A percentile compares a stretch with the other conserved stretches of the same genome.
Conservation (phyloP, 2,329 filamentous ascomycete species). For the Clonostachys solani region DNA sequence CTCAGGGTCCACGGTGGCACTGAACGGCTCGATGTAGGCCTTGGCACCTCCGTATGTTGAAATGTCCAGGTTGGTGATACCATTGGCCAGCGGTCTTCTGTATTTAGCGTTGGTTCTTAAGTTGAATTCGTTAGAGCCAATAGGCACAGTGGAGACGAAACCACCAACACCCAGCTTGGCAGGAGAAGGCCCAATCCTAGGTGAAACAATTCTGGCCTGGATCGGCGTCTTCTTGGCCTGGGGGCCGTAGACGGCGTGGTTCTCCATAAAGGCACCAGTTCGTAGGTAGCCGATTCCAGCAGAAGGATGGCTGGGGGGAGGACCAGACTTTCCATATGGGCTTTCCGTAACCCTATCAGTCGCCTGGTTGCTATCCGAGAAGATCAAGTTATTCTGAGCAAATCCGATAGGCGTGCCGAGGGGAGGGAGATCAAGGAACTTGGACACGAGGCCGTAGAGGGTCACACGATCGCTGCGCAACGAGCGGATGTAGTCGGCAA, state of each 20-base stretch:
- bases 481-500: slow-evolving; percentile 46
- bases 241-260: slow-evolving; percentile 58
- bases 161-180: slow-evolving; percentile 51
- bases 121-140: slow-evolving; percentile 38
- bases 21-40: slow-evolving; percentile 40
- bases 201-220: slow-evolving; percentile 45
- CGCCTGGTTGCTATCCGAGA: slow-evolving; percentile 5
- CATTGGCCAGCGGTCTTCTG: slow-evolving; percentile 16
- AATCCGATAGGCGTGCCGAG: slow-evolving; percentile 26
- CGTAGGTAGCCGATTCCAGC: slow-evolving; percentile 59
- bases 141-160: slow-evolving; percentile 40
- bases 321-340: slow-evolving; percentile 48
- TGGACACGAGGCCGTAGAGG: slow-evolving; percentile 50
- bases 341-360: slow-evolving; percentile 13
- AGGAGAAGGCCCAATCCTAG: slow-evolving; percentile 23
- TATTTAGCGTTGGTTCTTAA: background rate
- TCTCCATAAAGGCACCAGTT: slow-evolving; percentile 48
- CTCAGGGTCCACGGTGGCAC: slow-evolving; percentile 40
- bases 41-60: slow-evolving; percentile 47
- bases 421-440: slow-evolving; percentile 59
- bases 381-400: slow-evolving; percentile 5
- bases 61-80: slow-evolving; percentile 39
- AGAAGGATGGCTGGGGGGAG: slow-evolving; percentile 58
- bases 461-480: slow-evolving; percentile 46
- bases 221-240: slow-evolving; percentile 44